A percentile compares a stretch with the other conserved stretches of the same genome.
These are phyloP conservation scores for Houttuynia cordata DNA, from an alignment of 164 flowering plant species.

Conservation along the genomic window DNA sequence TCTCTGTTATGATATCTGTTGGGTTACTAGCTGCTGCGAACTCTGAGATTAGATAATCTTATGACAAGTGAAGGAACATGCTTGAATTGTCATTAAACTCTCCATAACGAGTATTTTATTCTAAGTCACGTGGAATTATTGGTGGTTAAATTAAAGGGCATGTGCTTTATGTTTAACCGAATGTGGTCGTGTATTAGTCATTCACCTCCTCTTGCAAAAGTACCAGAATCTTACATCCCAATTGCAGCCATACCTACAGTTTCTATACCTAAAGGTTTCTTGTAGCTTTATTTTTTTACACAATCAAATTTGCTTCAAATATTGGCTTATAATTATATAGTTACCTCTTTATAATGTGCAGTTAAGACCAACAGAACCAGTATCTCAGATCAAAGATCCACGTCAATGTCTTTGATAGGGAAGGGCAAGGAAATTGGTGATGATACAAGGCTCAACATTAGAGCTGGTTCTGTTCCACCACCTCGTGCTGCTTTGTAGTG, in stretches of 20 bases:
- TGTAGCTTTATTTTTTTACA: not conserved
- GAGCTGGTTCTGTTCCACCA: constrained; percentile 42
- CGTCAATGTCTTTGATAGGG: constrained; percentile 12
- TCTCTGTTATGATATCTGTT: too few relatives aligned
- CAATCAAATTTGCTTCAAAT: not conserved
- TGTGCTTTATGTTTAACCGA: not conserved
- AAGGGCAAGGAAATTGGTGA: constrained; percentile 8
- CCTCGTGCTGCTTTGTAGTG: too few relatives aligned
- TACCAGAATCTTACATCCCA: constrained; percentile 22
- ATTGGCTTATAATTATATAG: not conserved
- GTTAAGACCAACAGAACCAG: not conserved
- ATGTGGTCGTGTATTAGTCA: constrained; percentile 7
- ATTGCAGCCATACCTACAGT: constrained; percentile 11
- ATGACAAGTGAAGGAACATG: too few relatives aligned
- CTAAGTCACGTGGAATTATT: too few relatives aligned
- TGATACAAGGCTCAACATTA: constrained; percentile 24
- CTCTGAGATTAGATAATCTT: too few relatives aligned
- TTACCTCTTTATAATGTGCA: not conserved
- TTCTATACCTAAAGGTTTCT: constrained; percentile 31
- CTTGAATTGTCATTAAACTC: too few relatives aligned
- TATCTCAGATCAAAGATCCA: not conserved
- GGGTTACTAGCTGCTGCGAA: too few relatives aligned
- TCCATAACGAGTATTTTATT: too few relatives aligned
- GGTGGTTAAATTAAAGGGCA: not conserved
- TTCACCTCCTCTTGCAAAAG: constrained; percentile 27